phyloP scores from a whole-genome alignment of 2,329 filamentous ascomycete genomes.

The Verticillium albo-atrum region DNA sequence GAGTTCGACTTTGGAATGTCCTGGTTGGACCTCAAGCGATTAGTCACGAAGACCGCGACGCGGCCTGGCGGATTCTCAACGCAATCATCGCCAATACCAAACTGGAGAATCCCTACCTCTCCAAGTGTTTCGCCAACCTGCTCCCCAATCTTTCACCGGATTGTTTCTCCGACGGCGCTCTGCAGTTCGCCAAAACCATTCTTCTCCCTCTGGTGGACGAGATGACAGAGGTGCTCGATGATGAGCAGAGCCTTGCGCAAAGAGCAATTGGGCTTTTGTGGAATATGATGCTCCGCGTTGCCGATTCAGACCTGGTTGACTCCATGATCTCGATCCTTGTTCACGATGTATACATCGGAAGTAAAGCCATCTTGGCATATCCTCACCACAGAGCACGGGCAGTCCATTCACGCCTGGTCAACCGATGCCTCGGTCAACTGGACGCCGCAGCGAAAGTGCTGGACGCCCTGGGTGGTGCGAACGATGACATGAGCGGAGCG shows the following conservation, averaged over 20 bases:
- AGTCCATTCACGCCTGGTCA: slow-evolving; percentile 66
- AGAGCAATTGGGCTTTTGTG: slow-evolving; percentile 70
- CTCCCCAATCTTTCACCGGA: slow-evolving; percentile 52
- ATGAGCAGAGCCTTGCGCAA: slow-evolving; percentile 45
- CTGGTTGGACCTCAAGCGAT: slow-evolving; percentile 63
- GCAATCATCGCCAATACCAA: slow-evolving; percentile 32
- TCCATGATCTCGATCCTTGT: slow-evolving; percentile 68
- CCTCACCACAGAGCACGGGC: slow-evolving; percentile 45
- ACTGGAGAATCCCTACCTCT: slow-evolving; percentile 52
- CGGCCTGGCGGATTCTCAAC: slow-evolving; percentile 66
- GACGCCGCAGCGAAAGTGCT: slow-evolving; percentile 57
- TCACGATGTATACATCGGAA: slow-evolving; percentile 63
- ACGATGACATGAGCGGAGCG: slow-evolving; percentile 37
- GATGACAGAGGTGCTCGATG: slow-evolving; percentile 40
- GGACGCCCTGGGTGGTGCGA: slow-evolving; percentile 27
- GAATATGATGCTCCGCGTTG: slow-evolving; percentile 71
- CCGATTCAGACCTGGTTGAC: slow-evolving; percentile 49
- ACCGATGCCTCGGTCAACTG: slow-evolving; percentile 68
- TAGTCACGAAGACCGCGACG: slow-evolving; percentile 55
- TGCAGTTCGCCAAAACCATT: slow-evolving; percentile 57
- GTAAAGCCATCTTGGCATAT: slow-evolving; percentile 43
- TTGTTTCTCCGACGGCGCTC: slow-evolving; percentile 56
- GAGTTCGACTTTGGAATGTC: slow-evolving; percentile 64
- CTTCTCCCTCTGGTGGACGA: slow-evolving; percentile 44
- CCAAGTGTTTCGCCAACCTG: slow-evolving; percentile 49